Percentiles rank a stretch among this genome's conserved stretches.
These are phyloP conservation scores for Exophiala calicioides DNA, from an alignment of 2,329 filamentous ascomycete genomes.

Conservation along the genomic window DNA sequence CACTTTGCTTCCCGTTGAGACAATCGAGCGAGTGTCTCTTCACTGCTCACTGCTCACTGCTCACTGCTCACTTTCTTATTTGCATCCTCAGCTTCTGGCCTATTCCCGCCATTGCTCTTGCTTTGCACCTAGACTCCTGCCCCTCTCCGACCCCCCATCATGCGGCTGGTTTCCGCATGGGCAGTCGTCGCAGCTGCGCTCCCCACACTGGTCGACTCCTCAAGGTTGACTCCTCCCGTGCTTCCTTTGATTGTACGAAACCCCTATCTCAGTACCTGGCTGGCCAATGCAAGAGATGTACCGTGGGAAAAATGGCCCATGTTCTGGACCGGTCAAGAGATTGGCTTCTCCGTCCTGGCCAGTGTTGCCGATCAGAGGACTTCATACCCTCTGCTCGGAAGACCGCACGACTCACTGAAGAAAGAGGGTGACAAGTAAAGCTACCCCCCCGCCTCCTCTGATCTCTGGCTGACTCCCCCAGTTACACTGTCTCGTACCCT, in stretches of 20 bases:
- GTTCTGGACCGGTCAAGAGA: constrained; percentile 72
- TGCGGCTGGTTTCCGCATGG: constrained; percentile 31
- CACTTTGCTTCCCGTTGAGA: no score
- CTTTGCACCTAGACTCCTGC: not conserved
- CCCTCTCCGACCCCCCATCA: constrained; percentile 11
- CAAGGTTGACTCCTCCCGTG: constrained; percentile 55
- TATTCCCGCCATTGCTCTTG: not conserved
- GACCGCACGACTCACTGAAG: constrained; percentile 65
- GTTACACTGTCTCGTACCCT: constrained; percentile 61
- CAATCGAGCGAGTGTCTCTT: no score
- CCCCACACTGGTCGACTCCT: constrained; percentile 21
- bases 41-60: no score
- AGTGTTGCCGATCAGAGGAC: constrained; percentile 60
- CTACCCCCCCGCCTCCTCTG: no score
- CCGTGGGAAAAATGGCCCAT: constrained; percentile 88
- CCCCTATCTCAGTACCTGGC: constrained; percentile 73
- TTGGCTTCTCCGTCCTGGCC: constrained; percentile 65
- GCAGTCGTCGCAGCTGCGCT: constrained; percentile 22
- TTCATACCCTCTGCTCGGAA: constrained; percentile 65
- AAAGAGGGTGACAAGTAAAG: constrained; percentile 63
- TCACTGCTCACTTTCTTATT: no score
- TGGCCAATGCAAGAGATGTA: constrained; percentile 65
- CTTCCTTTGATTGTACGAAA: constrained; percentile 72
- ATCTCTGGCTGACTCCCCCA: no score
- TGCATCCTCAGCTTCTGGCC: no score